Base-by-base conservation (phyloP, 108 stramenopile genomes). In the Pseudonitzschia multistriata region DNA sequence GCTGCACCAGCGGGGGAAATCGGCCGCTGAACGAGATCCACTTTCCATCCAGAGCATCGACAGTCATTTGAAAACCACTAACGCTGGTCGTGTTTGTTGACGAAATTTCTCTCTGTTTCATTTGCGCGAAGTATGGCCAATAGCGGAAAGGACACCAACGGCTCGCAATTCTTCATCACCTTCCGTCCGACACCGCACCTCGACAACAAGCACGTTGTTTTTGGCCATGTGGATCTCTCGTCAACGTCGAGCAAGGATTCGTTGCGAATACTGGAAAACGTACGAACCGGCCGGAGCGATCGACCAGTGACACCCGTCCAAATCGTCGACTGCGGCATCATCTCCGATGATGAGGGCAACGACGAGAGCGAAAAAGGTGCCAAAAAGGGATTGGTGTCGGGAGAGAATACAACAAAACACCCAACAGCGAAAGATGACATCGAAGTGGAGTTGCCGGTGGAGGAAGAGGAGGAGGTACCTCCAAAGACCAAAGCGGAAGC, bases 131-230 rank as follows among this genome's bases (percentile, higher is more conserved):
- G 85, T 61, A 95, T 97, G 96, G 96, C 96, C 28, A 97, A 97
- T 72, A 81, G 84, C 24, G 96, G 96, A 11, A 72, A 72, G 27
- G 68, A 97, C 72, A 93, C 96, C 27, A 97, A 97, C 68, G 93
- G 93, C 10, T 81, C 81, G 62, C 96, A 97, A 69, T 95, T 97
- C 70, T 97, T 91, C 71, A 87, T 97, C 39, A 89, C 93, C 17
- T 89, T 93, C 52, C 67, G 73, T 6, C 68, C 81, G 33, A 85
- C 89, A 13, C 81, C 85, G 7, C 90, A 94, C 82, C 81, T 97
- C 53, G 92, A 97, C 72, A 93, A 91, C 52, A 91, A 83, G 79
- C 94, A 96, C 83, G 89, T 92, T 13, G 97, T 97, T 19, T 97
- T 97, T 76, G 97, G 97, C 1, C 70, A 71, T 63, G 93, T 97